These are phyloP conservation scores for Conticribra guillardii DNA, from an alignment of 108 stramenopile species.

Conservation along the genomic window DNA sequence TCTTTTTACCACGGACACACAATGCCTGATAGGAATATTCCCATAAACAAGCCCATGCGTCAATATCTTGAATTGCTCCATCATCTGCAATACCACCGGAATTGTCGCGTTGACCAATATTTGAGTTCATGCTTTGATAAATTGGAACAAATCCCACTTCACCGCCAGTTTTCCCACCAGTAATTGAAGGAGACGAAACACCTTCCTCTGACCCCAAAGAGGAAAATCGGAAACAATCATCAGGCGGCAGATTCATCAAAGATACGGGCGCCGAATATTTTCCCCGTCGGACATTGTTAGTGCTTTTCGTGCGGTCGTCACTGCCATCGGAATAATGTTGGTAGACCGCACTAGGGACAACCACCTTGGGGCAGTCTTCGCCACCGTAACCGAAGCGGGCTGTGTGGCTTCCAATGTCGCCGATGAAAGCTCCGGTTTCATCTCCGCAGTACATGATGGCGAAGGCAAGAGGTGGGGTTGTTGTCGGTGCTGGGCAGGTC, in stretches of 20 bases:
- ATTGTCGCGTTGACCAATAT: conserved; percentile 38
- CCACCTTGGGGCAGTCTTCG: conserved; percentile 82
- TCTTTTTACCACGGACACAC: conserved; percentile 58
- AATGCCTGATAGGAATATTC: conserved; percentile 63
- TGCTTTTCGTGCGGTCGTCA: neutral
- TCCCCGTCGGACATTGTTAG: neutral
- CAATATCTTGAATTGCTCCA: conserved; percentile 71
- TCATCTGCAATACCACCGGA: conserved; percentile 51
- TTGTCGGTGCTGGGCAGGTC: too few species aligned
- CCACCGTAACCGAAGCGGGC: conserved; percentile 90
- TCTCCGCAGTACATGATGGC: conserved; percentile 92
- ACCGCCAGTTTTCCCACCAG: neutral
- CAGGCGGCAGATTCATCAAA: conserved; percentile 36
- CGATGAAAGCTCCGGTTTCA: conserved; percentile 90
- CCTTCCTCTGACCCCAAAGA: neutral
- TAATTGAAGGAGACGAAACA: neutral
- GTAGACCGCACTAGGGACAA: conserved; percentile 59
- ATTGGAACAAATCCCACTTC: conserved; percentile 45
- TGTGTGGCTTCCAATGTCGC: conserved; percentile 78
- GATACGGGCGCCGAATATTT: conserved; percentile 46
- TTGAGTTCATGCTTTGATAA: conserved; percentile 40
- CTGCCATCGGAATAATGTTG: conserved; percentile 10
- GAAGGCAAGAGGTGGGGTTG: too few species aligned
- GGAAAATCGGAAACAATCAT: conserved; percentile 25
- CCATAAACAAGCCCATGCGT: conserved; percentile 73